Conservation (phyloP, 805 yeast genomes). For the Sugiyamaella smithiae region DNA sequence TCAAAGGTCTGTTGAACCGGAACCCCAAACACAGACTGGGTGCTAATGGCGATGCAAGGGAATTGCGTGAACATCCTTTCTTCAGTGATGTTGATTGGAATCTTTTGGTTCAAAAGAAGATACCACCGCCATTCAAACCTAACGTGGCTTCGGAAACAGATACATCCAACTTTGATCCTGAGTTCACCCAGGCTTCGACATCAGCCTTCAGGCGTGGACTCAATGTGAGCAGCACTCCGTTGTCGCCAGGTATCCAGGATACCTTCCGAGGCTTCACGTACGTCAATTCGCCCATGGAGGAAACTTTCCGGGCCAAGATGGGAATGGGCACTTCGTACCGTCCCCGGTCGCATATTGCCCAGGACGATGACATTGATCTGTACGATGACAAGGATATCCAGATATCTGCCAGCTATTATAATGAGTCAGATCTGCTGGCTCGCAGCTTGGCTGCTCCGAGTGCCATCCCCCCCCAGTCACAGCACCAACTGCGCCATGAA, state of each 20-base stretch:
- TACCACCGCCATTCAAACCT: slow-evolving; percentile 97
- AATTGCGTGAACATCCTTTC: slow-evolving; percentile 87
- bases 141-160: slow-evolving; percentile 88
- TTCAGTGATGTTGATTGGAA: slow-evolving; percentile 92
- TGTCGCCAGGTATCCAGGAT: slow-evolving; percentile 93
- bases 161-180: slow-evolving; percentile 96
- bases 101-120: slow-evolving; percentile 66
- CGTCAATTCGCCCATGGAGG: slow-evolving; percentile 91
- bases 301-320: slow-evolving; percentile 49
- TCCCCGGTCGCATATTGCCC: slow-evolving; percentile 16
- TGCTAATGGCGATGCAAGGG: slow-evolving; percentile 86
- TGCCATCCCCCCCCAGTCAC: too few species aligned
- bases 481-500: slow-evolving; percentile 16
- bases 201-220: slow-evolving; percentile 42
- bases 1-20: slow-evolving; percentile 89
- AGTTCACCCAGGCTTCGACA: slow-evolving; percentile 89
- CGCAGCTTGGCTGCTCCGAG: slow-evolving; percentile 19
- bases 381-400: slow-evolving; percentile 37
- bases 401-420: slow-evolving; percentile 32
- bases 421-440: slow-evolving; percentile 27
- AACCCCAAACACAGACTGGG: slow-evolving; percentile 96
- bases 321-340: slow-evolving; percentile 16
- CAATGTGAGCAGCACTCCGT: slow-evolving; percentile 59
- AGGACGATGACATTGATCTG: slow-evolving; percentile 35
- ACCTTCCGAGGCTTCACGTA: slow-evolving; percentile 96